phyloP scores from a whole-genome alignment of 2,329 filamentous ascomycete genomes.

The Rutstroemia sydowiana region DNA sequence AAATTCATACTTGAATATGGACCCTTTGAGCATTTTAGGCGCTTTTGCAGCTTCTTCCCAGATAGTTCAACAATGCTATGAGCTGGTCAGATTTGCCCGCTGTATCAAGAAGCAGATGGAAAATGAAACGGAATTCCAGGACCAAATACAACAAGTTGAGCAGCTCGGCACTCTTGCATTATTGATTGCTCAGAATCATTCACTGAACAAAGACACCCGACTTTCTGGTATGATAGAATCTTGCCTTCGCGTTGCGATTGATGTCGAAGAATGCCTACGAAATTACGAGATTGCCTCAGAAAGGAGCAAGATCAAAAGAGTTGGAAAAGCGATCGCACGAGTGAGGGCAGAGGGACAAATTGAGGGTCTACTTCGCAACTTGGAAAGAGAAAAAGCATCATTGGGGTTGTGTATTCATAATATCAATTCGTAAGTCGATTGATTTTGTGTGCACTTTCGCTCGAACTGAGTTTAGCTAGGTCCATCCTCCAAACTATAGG shows the following conservation, averaged over 20 bases:
- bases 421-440: conserved; percentile 1
- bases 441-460: neutral
- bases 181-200: neutral
- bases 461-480: neutral
- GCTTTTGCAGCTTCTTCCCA: conserved; percentile 6
- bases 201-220: neutral
- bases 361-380: neutral
- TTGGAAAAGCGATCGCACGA: conserved; percentile 1
- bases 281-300: neutral
- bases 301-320: neutral
- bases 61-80: neutral
- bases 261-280: neutral
- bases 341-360: conserved; percentile 3
- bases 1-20: neutral
- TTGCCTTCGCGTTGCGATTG: neutral
- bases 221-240: neutral
- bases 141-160: conserved; percentile 4
- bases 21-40: conserved; percentile 7
- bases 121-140: neutral
- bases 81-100: neutral
- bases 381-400: conserved; percentile 7
- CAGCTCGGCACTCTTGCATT: neutral
- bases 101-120: conserved; percentile 4
- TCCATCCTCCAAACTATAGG: neutral
- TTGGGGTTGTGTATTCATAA: conserved; percentile 4